These are phyloP conservation scores for Neurospora crassa DNA, from an alignment of 2,329 filamentous ascomycete genomes.

Conservation along the genomic window DNA sequence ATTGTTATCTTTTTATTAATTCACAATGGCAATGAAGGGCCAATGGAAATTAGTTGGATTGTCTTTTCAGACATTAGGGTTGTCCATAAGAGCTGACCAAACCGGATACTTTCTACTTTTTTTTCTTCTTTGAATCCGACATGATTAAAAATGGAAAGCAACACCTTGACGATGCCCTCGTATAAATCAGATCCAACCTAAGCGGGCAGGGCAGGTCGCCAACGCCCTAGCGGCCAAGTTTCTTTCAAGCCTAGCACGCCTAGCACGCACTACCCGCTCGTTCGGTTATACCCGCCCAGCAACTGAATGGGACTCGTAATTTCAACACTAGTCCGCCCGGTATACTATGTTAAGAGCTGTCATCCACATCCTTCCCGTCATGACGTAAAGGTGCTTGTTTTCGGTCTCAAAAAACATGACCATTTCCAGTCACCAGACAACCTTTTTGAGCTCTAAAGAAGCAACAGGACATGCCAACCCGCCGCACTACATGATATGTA, in stretches of 20 bases:
- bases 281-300: background rate
- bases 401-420: background rate
- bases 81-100: background rate
- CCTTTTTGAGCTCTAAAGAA: background rate
- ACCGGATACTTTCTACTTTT: too few relatives aligned
- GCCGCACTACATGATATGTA: background rate
- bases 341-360: background rate
- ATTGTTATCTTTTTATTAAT: too few relatives aligned
- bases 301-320: background rate
- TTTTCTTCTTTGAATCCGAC: too few relatives aligned
- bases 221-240: background rate
- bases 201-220: background rate
- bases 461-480: background rate
- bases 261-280: background rate
- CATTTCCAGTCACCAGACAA: background rate
- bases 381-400: background rate
- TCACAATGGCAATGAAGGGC: background rate
- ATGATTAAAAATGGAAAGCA: too few relatives aligned
- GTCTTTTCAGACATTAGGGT: background rate
- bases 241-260: background rate
- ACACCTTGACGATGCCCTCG: background rate
- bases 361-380: background rate
- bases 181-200: background rate
- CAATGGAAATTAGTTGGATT: background rate
- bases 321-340: background rate